Conservation (phyloP, 257 asterid species). For the Gentiana dahurica region DNA sequence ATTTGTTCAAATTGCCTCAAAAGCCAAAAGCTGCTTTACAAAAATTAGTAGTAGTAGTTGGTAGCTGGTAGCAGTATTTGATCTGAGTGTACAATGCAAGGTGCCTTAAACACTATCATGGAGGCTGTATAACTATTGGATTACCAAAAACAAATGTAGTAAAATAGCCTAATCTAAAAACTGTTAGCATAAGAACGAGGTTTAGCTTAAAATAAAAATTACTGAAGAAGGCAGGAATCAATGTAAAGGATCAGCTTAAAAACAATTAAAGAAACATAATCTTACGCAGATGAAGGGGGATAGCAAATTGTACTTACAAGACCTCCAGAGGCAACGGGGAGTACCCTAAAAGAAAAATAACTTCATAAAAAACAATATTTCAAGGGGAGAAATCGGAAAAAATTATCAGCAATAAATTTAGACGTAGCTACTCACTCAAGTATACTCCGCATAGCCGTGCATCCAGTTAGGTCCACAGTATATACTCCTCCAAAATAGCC, state of each 20-base stretch:
- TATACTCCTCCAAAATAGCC: slow-evolving; percentile 66
- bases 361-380: slow-evolving; percentile 19
- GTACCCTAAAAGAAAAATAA: slow-evolving; percentile 36
- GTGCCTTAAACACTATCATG: too few species aligned
- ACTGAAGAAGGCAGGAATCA: neutral
- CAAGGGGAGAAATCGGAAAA: neutral
- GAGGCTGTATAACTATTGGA: too few species aligned
- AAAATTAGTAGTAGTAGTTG: too few species aligned
- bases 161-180: too few species aligned
- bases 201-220: too few species aligned
- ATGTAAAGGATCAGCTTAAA: neutral
- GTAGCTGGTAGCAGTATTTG: too few species aligned
- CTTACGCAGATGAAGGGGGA: neutral
- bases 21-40: too few species aligned
- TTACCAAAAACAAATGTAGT: too few species aligned
- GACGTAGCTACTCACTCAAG: slow-evolving; percentile 38
- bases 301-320: slow-evolving; percentile 31
- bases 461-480: slow-evolving; percentile 48
- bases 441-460: slow-evolving; percentile 35
- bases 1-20: too few species aligned
- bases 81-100: too few species aligned
- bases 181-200: too few species aligned
- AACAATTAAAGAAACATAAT: neutral
- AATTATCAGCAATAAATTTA: slow-evolving; percentile 9
- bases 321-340: slow-evolving; percentile 17